Conservation (phyloP, 108 stramenopile genomes). For the Ochromonas danica region DNA sequence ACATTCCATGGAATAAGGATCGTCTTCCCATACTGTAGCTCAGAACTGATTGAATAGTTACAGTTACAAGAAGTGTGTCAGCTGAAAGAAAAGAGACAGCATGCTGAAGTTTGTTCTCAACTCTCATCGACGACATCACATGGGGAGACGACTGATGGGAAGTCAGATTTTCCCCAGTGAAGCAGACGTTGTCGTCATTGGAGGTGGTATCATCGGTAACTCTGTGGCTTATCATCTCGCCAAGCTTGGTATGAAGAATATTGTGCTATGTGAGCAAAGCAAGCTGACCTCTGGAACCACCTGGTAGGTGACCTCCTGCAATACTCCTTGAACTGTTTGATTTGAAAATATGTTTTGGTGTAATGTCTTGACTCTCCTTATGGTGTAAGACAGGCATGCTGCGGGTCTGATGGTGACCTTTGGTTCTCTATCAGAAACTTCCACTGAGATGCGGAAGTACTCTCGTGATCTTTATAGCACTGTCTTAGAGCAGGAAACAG, state of each 20-base stretch:
- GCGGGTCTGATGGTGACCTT: constrained; percentile 72
- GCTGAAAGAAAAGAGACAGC: no score
- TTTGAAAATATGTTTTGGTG: neutral
- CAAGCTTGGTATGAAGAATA: constrained; percentile 57
- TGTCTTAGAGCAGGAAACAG: constrained; percentile 66
- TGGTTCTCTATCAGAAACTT: constrained; percentile 35
- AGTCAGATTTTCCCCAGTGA: constrained; percentile 44
- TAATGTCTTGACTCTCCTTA: no score
- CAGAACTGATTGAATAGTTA: no score
- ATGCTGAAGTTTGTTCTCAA: no score
- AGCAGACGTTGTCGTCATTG: constrained; percentile 67
- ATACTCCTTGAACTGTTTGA: neutral
- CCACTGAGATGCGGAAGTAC: constrained; percentile 56
- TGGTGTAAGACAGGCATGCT: constrained; percentile 56
- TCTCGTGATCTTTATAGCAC: constrained; percentile 61
- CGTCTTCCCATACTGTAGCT: no score
- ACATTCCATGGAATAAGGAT: no score
- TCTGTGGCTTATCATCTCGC: constrained; percentile 71
- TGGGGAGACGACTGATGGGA: no score
- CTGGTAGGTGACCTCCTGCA: constrained; percentile 55
- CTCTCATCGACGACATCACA: no score
- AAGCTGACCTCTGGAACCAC: constrained; percentile 70
- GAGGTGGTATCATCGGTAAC: constrained; percentile 74
- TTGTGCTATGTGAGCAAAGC: constrained; percentile 65
- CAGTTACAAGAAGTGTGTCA: no score